These are phyloP conservation scores for Ophiostoma populinum DNA, from an alignment of 2,329 filamentous ascomycete species.

Conservation along the genomic window DNA sequence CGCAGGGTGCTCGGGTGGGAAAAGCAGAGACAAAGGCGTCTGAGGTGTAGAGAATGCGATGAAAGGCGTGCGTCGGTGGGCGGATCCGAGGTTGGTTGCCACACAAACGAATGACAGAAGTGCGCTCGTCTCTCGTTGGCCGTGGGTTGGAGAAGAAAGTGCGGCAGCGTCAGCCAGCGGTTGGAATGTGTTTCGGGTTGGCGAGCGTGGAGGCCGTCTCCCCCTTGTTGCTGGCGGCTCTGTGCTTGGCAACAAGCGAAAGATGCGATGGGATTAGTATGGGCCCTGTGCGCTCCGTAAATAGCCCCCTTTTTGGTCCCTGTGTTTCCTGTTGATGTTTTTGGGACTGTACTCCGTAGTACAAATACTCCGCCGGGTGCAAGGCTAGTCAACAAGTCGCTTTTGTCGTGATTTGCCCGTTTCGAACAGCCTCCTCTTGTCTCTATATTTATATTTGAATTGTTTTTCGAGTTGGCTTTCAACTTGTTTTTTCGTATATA, in stretches of 20 bases:
- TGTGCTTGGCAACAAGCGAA: conserved; percentile 4
- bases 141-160: neutral
- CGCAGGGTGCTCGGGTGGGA: neutral
- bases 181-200: conserved; percentile 11
- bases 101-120: no score
- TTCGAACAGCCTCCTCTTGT: neutral
- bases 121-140: no score
- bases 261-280: conserved; percentile 3
- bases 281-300: conserved; percentile 2
- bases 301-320: conserved; percentile 5
- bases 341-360: neutral
- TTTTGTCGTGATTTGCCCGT: neutral
- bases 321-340: conserved; percentile 1
- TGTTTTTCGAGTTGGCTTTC: no score
- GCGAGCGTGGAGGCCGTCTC: conserved; percentile 1
- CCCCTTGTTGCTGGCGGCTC: conserved; percentile 6
- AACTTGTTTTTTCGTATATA: no score
- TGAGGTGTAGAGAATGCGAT: conserved; percentile 2
- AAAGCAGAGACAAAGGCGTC: neutral
- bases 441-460: no score
- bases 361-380: neutral
- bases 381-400: no score
- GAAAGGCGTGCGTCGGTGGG: no score
- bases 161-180: conserved; percentile 6
- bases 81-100: no score